Evolutionary conservation across 148 eudicot genomes (phyloP), one percentile per base, ranked within the genome.

Genomic region (Spergularia marina): DNA sequence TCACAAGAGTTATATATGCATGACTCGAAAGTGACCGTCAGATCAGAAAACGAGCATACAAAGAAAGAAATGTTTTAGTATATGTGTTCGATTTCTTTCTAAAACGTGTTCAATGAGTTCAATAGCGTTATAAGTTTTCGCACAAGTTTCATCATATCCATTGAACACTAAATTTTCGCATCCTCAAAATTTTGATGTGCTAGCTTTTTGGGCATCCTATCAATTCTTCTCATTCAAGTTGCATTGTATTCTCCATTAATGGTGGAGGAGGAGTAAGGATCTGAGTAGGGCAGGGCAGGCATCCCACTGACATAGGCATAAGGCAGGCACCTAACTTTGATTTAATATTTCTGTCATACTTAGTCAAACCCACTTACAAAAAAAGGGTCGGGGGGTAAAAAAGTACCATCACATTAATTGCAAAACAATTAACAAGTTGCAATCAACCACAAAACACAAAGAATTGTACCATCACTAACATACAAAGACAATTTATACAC

Each of bases 291-390:
- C 67, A 54, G 57, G 40, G 17, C 39, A 21, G 2, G 16, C 16
- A 51, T 23, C 8, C 36, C 39, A 54, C 47, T 53, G 75, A 72
- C 75, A 58, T 16, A 17, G 39, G 60, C 53, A 57, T 18, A 72
- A 40, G 47, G 11, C 53, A 78, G 71, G 71, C 81, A 58, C 68
- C 72, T 65, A 25, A 72, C 67, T 55, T 65, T 63, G 25, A 66
- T 66, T 55, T 36, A 63, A 25, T 60, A 63, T 40, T 41, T 57
- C 39, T 67, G 77, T 74, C 49, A 60, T 69, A 67, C 74, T 58
- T 74, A 74, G 74, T 74, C 78, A 79, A 79, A 79, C 74, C 70
- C 82, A 74, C 74, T 59, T 60, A 16, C 55, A n/a, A 67, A 73
- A 68, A 73, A 74, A 53, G 44, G 70, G 53, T 59, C 72, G 15